Conservation (phyloP, 2,329 filamentous ascomycete genomes). For the Fusarium annulatum region DNA sequence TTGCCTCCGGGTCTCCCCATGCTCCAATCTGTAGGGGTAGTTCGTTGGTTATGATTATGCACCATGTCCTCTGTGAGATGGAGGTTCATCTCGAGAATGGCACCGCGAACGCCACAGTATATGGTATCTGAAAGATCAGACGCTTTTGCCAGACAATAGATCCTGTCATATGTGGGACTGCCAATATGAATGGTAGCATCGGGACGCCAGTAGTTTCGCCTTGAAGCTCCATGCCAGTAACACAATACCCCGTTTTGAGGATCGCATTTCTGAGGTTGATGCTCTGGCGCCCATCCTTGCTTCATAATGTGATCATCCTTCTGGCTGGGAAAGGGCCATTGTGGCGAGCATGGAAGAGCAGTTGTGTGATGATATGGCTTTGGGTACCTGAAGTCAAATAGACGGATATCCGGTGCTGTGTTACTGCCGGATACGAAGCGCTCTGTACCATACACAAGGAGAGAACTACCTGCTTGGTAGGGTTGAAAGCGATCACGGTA, state of each 20-base stretch:
- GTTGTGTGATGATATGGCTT: conserved; percentile 61
- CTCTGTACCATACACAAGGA: conserved; percentile 62
- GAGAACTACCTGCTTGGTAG: conserved; percentile 56
- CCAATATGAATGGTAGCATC: conserved; percentile 62
- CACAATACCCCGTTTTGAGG: conserved; percentile 50
- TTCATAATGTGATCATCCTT: conserved; percentile 25
- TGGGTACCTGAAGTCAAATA: conserved; percentile 66
- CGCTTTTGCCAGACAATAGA: conserved; percentile 61
- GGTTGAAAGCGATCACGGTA: conserved; percentile 66
- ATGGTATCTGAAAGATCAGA: conserved; percentile 60
- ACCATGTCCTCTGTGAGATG: conserved; percentile 42
- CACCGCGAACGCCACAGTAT: conserved; percentile 62
- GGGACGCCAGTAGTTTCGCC: conserved; percentile 58
- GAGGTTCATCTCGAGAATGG: conserved; percentile 57
- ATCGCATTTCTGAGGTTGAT: conserved; percentile 49
- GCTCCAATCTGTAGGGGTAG: conserved; percentile 43
- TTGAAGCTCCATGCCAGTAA: conserved; percentile 60
- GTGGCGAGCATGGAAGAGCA: conserved; percentile 57
- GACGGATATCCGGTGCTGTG: conserved; percentile 55
- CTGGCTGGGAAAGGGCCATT: conserved; percentile 50
- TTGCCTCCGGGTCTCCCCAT: conserved; percentile 34
- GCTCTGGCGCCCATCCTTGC: conserved; percentile 19
- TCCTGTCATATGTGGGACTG: conserved; percentile 44
- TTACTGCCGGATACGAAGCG: conserved; percentile 63
- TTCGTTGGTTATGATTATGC: conserved; percentile 1